Evolutionary conservation across 2,329 filamentous ascomycete genomes (phyloP).

Genomic region (Diaporthe australafricana): DNA sequence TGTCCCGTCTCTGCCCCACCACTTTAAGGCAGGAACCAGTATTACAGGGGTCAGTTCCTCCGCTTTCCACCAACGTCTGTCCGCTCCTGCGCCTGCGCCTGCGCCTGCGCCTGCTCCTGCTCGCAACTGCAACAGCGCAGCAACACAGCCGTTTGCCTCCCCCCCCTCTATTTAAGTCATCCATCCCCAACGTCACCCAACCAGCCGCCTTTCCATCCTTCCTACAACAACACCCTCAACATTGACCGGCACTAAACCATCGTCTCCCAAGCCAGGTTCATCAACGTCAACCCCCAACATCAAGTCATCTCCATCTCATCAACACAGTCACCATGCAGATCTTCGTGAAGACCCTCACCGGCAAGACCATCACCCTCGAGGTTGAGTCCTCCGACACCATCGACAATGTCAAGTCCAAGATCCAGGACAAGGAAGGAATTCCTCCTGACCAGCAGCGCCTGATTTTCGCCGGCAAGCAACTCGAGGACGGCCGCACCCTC

Average conservation of each 20-base stretch:
- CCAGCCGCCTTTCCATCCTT: not conserved
- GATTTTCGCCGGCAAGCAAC: conserved; percentile 96
- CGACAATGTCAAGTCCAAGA: conserved; percentile 97
- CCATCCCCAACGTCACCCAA: not conserved
- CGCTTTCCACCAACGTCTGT: conserved; percentile 14
- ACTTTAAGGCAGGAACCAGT: conserved; percentile 24
- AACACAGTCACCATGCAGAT: conserved; percentile 64
- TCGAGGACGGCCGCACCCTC: conserved; percentile 92
- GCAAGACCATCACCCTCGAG: conserved; percentile 94
- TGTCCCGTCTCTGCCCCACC: conserved; percentile 7
- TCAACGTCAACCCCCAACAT: conserved; percentile 61
- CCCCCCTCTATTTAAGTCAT: conserved; percentile 26
- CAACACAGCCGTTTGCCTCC: conserved; percentile 28
- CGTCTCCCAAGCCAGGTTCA: not conserved
- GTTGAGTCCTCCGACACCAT: conserved; percentile 92
- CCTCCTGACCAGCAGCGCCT: conserved; percentile 95
- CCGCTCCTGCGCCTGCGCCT: not conserved
- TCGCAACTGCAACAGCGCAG: not conserved
- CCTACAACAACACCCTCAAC: not conserved
- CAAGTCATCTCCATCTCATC: conserved; percentile 71
- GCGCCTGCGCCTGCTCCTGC: not conserved
- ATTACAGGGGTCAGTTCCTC: conserved; percentile 20
- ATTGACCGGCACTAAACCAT: not conserved
- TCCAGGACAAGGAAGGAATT: conserved; percentile 97
- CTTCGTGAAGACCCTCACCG: conserved; percentile 88